Evolutionary conservation across 1,284 basidiomycete species (phyloP), one percentile per base, ranked within the genome.

Genomic region (Cryptococcus sp.): DNA sequence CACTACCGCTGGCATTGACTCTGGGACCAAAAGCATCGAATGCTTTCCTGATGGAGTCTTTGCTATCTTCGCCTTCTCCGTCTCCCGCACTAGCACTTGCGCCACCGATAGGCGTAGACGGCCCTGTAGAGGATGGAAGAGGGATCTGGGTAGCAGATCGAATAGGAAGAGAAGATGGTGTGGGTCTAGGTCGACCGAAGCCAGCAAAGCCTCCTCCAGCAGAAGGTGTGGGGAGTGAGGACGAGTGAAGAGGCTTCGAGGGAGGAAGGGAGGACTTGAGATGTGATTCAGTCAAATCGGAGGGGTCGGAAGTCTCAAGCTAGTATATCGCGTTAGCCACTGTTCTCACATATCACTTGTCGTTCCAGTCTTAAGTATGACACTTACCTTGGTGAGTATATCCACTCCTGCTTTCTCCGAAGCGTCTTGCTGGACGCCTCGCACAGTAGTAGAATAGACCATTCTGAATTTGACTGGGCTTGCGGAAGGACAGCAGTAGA

Each of bases 381-480:
- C 5, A 60, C 68, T 50, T 52, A 73, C 75, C 69, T 77, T 79
- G 61, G 73, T 58, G 62, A 70, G 16, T 79, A 82, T 46, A 74
- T 76, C 41, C 70, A 80, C 20, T 68, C 81, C 58, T 67, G 77
- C 49, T 17, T 87, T 73, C 13, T 76, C 77, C 66, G 86, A 84
- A 41, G 84, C 85, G 26, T 82, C 77, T 54, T 82, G 80, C 66
- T 84, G 86, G 16, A 88, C 81, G 20, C 83, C 76, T 10, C 81
- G 68, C 5, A 85, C 83, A 15, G 85, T 86, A 1, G 87, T 87
- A 0, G 90, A 89, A 76, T 93, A 94, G 40, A 94, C 72, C 89
- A 95, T 92, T 52, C 91, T 85, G 63, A 86, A 82, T 71, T 89
- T 90, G 76, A 94, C 83, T 1, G 89, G 87, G 1, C 88, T 91